A percentile compares a stretch with the other conserved stretches of the same genome.
Evolutionary conservation across 2,329 filamentous ascomycete genomes (phyloP).

Genomic region (Colletotrichum camelliae): DNA sequence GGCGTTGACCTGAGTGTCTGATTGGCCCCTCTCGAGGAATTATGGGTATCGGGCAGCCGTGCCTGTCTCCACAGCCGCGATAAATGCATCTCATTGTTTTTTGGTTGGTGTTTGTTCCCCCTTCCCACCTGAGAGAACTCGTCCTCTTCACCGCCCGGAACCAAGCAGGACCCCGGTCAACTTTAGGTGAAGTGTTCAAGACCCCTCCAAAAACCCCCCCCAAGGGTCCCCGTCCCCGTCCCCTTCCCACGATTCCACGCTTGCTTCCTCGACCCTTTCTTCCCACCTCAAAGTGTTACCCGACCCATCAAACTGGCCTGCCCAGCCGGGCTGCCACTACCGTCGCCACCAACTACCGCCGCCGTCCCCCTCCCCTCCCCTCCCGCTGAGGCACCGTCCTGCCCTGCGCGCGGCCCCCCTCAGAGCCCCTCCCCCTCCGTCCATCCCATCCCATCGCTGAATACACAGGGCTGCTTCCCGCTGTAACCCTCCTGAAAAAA

Average conservation of each 20-base stretch:
- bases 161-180: not conserved
- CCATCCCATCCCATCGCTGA: not conserved
- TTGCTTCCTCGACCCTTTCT: not conserved
- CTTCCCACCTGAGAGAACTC: not conserved
- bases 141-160: constrained; percentile 6
- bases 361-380: not conserved
- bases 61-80: not conserved
- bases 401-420: not conserved
- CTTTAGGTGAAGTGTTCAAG: not conserved
- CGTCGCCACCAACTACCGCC: not conserved
- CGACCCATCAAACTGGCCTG: not conserved
- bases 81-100: not conserved
- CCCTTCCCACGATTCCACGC: not conserved
- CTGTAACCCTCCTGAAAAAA: not conserved
- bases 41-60: not conserved
- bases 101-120: not conserved
- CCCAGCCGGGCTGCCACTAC: not conserved
- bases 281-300: not conserved
- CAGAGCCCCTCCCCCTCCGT: not conserved
- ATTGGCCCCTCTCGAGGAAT: not conserved
- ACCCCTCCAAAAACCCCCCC: not conserved
- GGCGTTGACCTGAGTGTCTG: not conserved
- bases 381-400: not conserved
- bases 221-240: not conserved
- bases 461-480: not conserved